Evolutionary conservation across 495 filamentous ascomycete species (phyloP), one percentile per base, ranked within the genome.

Genomic region (Pseudotulostoma volvatum): DNA sequence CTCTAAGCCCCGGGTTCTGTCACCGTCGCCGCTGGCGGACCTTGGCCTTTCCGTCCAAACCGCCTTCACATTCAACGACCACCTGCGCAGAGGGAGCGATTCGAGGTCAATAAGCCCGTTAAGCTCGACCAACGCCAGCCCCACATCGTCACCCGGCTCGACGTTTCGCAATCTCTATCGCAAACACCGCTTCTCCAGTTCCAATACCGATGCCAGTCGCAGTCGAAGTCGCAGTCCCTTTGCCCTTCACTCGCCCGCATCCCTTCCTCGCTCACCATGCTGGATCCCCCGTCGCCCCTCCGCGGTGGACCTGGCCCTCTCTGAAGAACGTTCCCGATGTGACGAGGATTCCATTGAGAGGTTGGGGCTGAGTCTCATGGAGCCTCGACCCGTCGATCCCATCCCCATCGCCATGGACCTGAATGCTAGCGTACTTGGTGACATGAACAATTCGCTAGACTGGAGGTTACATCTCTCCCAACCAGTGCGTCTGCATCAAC

Each of bases 311-410:
- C 40, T 61, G 40, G 54, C 52, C 3, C 51, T 67, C 16, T 56
- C 47, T 31, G 61, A 63, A 25, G 63, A 67, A 43, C 61, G 56
- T 0, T 54, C 49, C 11, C 57, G 60, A 2, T 63, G 56, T 28
- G 49, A 55, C 20, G 53, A 44, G 19, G 53, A 64, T 31, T 37
- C 51, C 0, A 59, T 63, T 42, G 63, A 64, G 38, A 39, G 63
- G 1, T 44, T 60, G 44, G 61, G 63, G 1, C 38, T 67, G 31
- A 51, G 57, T 31, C 45, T 67, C n/a, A 58, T 67, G 55, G 63
- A 67, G 45, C 63, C 63, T 2, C 45, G 61, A 20, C 60, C 61
- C 0, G 57, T 64, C 9, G 60, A 63, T 33, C 48, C 47, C 15
- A 40, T 51, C 8, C 31, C 44, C 5, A 45, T 49, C 14, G 35